These are phyloP conservation scores for Scutellaria barbata DNA, from an alignment of 257 asterid species.

Conservation along the genomic window DNA sequence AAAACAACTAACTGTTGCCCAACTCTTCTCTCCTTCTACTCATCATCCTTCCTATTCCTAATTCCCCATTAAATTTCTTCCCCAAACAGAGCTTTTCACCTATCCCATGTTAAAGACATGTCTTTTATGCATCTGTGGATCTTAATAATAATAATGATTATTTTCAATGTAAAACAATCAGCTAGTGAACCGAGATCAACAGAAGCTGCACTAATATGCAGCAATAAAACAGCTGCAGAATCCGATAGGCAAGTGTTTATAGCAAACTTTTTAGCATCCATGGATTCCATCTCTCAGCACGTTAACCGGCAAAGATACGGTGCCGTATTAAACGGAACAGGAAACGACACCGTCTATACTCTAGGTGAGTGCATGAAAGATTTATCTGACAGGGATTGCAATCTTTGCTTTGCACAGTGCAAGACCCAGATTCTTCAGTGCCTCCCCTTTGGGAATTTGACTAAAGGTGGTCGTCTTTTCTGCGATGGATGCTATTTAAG, in stretches of 20 bases:
- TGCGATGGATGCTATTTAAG: conserved; percentile 70
- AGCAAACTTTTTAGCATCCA: conserved; percentile 53
- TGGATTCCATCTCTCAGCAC: conserved; percentile 51
- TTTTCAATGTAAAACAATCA: conserved; percentile 25
- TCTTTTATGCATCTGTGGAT: background rate
- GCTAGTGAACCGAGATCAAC: conserved; percentile 60
- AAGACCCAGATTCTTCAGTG: conserved; percentile 58
- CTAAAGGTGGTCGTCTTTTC: conserved; percentile 54
- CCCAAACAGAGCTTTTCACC: background rate
- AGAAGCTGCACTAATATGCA: conserved; percentile 55
- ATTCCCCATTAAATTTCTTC: background rate
- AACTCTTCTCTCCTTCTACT: background rate
- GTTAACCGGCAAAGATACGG: conserved; percentile 47
- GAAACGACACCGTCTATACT: conserved; percentile 58
- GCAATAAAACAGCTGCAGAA: conserved; percentile 48
- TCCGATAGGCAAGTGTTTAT: conserved; percentile 52
- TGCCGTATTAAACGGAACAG: conserved; percentile 50
- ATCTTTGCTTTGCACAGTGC: conserved; percentile 63
- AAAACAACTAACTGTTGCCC: background rate
- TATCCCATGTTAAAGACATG: conserved; percentile 26
- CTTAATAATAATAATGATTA: conserved; percentile 21
- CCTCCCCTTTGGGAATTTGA: conserved; percentile 54
- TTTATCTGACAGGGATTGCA: conserved; percentile 61
- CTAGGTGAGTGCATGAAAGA: conserved; percentile 74
- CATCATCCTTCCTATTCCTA: background rate